These are phyloP conservation scores for Phytophthora ramorum DNA, from an alignment of 352 stramenopile genomes.

Conservation along the genomic window DNA sequence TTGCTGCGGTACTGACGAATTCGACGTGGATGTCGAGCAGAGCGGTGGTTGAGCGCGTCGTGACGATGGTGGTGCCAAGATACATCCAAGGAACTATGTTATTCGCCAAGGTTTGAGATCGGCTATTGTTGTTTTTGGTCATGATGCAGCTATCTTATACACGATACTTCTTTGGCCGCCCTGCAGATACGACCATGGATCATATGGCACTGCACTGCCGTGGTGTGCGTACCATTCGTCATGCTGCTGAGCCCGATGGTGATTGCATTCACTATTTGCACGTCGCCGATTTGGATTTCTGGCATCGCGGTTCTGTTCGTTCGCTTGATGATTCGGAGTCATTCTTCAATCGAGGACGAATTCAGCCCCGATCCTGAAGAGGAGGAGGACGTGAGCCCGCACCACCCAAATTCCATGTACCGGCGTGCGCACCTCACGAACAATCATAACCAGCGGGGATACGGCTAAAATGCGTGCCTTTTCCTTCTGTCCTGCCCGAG, in stretches of 20 bases:
- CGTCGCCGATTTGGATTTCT: slow-evolving; percentile 78
- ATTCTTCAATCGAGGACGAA: slow-evolving; percentile 41
- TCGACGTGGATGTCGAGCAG: slow-evolving; percentile 27
- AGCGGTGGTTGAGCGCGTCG: slow-evolving; percentile 33
- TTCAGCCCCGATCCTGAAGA: slow-evolving; percentile 51
- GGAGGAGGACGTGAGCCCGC: slow-evolving; percentile 45
- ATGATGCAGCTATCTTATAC: slow-evolving; percentile 7
- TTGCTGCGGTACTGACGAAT: slow-evolving; percentile 21
- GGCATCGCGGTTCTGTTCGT: slow-evolving; percentile 64
- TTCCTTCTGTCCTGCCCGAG: slow-evolving; percentile 2
- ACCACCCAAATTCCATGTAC: slow-evolving; percentile 62
- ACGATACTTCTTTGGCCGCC: slow-evolving; percentile 2
- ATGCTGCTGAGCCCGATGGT: slow-evolving; percentile 79
- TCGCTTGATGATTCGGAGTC: slow-evolving; percentile 47
- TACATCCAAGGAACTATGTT: slow-evolving; percentile 47
- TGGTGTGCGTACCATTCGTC: slow-evolving; percentile 76
- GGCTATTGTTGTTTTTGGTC: background rate
- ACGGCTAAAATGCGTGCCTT: slow-evolving; percentile 17
- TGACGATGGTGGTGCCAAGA: slow-evolving; percentile 48
- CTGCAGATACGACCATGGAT: slow-evolving; percentile 61
- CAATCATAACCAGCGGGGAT: slow-evolving; percentile 33
- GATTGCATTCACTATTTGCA: slow-evolving; percentile 80
- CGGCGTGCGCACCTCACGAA: slow-evolving; percentile 47
- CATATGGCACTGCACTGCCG: slow-evolving; percentile 70
- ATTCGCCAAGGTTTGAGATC: slow-evolving; percentile 44